Base-by-base conservation (phyloP, 192 early-diverging fungal genomes). In the Coemansia sp. region DNA sequence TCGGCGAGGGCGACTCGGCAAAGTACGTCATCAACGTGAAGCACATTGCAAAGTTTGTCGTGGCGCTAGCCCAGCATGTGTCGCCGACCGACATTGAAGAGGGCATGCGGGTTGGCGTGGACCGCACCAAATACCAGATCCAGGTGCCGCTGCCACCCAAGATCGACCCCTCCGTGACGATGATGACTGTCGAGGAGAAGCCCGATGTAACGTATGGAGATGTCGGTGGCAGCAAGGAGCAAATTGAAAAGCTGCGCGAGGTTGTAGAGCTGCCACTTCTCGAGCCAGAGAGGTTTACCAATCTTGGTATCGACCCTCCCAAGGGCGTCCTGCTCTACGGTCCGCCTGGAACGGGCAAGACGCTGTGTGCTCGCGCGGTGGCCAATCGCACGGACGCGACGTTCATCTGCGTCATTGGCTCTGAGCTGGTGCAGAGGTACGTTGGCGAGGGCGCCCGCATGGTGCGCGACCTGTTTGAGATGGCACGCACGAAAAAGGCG, bases 131-230 rank as follows among this genome's bases (percentile, higher is more conserved):
- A 78, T 98, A 98, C 83, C 98, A 99, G 82, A 99, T 99, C 66
- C 96, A 98, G 77, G 92, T 99, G 59, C 98, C 98, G 51, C 85
- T 99, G 36, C 98, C 98, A 46, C 98, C 98, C 70, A 96, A 94
- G 86, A 99, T 99, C 60, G 98, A 99, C 75, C 94, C 98, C 25
- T 92, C 95, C 0, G 93, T 94, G 43, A 98, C 98, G 11, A 99
- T 98, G 98, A 99, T 99, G 98, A 96, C 98, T 78, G 95, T 99
- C 31, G 98, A 99, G 76, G 98, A 99, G 78, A 99, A 99, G 81
- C 98, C 98, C 3, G 98, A 99, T 86, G 96, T 99, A n/a, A 99
- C 98, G 10, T 99, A 99, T 66, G 87, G 88, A 51, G 96, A 99
- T 84, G 93, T 99, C n/a, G 98, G 98, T 73, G 98, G 98, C 40